A percentile compares a stretch with the other conserved stretches of the same genome.
These are phyloP conservation scores for Solanum piurae DNA, from an alignment of 257 asterid genomes.

Conservation along the genomic window DNA sequence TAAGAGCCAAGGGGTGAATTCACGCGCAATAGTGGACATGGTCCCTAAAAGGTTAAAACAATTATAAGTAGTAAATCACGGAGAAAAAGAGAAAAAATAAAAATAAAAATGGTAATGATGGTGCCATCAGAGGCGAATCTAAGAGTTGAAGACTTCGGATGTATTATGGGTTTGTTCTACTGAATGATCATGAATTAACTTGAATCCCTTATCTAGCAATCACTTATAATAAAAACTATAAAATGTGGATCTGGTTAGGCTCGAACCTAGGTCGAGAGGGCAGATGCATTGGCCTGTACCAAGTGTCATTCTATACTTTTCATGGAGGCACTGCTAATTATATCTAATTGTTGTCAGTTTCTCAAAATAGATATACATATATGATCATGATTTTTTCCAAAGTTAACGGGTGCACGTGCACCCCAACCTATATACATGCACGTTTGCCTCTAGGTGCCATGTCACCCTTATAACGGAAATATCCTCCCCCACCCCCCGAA, in stretches of 20 bases:
- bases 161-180: too few relatives aligned
- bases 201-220: background rate
- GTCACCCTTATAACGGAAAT: background rate
- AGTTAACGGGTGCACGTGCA: background rate
- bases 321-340: background rate
- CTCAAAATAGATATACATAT: too few relatives aligned
- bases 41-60: background rate
- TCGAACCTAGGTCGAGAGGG: background rate
- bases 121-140: background rate
- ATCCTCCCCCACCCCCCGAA: too few relatives aligned
- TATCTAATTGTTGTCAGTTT: rapidly evolving
- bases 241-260: rapidly evolving
- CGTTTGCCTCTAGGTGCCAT: background rate
- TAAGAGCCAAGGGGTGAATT: constrained; percentile 10
- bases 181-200: too few relatives aligned
- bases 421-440: background rate
- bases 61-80: constrained; percentile 22
- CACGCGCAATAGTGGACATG: constrained; percentile 40
- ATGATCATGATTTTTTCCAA: too few relatives aligned
- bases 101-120: background rate
- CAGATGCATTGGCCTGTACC: background rate
- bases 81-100: constrained; percentile 13
- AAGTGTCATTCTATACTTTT: background rate
- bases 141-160: too few relatives aligned
- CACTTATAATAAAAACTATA: background rate